phyloP scores from a whole-genome alignment of 2,329 filamentous ascomycete species.

The Cephalotrichum gorgonifer region DNA sequence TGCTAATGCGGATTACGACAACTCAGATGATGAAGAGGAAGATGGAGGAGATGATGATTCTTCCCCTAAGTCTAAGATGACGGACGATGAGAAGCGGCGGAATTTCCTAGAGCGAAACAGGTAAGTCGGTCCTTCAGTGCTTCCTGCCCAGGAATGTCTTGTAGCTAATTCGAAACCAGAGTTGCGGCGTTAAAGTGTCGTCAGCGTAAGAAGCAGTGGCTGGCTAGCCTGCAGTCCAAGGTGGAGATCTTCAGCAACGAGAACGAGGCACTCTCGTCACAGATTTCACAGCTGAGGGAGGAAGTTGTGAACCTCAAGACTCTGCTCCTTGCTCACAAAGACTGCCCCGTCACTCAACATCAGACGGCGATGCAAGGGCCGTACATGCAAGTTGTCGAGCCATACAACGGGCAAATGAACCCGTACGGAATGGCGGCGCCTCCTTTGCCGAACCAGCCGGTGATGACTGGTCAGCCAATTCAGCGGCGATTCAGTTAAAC shows the following conservation, averaged over 20 bases:
- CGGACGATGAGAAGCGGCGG: conserved; percentile 95
- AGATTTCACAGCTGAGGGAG: conserved; percentile 76
- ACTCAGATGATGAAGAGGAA: conserved; percentile 42
- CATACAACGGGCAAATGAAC: conserved; percentile 45
- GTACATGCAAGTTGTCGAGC: conserved; percentile 46
- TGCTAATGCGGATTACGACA: conserved; percentile 15
- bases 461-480: conserved; percentile 44
- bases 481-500: conserved; percentile 47
- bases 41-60: conserved; percentile 44
- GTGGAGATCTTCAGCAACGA: conserved; percentile 88
- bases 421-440: conserved; percentile 45
- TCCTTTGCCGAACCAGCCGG: conserved; percentile 39
- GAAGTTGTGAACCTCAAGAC: conserved; percentile 95
- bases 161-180: conserved; percentile 34
- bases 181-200: conserved; percentile 94
- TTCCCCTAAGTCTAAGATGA: conserved; percentile 70
- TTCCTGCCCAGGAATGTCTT: neutral
- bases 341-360: conserved; percentile 84
- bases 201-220: conserved; percentile 98
- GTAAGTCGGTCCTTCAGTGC: conserved; percentile 39
- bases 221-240: conserved; percentile 86
- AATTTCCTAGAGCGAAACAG: conserved; percentile 96
- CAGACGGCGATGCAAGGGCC: conserved; percentile 50
- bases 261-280: conserved; percentile 76
- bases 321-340: conserved; percentile 84